Percentiles rank a stretch among this genome's conserved stretches.
Evolutionary conservation across 2,329 filamentous ascomycete species (phyloP).

Genomic region (Fusarium virguliforme): DNA sequence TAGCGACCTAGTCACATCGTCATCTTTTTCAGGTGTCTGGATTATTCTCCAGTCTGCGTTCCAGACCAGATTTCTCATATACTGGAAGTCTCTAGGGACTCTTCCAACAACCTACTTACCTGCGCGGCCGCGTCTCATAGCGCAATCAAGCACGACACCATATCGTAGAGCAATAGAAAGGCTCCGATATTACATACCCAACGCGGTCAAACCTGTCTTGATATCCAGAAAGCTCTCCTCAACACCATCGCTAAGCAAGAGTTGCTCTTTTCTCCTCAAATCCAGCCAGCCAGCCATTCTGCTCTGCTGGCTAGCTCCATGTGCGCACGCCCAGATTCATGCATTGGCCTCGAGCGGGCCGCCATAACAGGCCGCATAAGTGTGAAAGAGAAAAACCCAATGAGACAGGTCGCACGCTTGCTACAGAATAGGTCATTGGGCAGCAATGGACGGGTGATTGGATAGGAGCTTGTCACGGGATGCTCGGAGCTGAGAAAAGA

Average conservation of each 20-base stretch:
- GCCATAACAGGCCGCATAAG: constrained; percentile 34
- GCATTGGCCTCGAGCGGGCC: constrained; percentile 34
- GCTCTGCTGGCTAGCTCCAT: constrained; percentile 4
- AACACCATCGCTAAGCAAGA: background rate
- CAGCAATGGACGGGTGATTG: constrained; percentile 35
- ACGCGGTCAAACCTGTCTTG: too few relatives aligned
- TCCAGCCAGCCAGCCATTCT: background rate
- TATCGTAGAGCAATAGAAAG: too few relatives aligned
- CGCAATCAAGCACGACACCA: too few relatives aligned
- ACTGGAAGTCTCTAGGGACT: too few relatives aligned
- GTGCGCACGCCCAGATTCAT: constrained; percentile 15
- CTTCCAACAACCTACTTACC: too few relatives aligned
- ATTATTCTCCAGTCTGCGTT: too few relatives aligned
- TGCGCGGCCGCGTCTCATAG: too few relatives aligned
- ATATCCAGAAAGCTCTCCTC: background rate
- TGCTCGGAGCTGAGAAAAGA: constrained; percentile 33
- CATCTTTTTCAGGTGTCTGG: too few relatives aligned
- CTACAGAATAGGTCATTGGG: constrained; percentile 25
- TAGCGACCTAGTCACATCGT: too few relatives aligned
- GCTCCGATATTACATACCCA: too few relatives aligned
- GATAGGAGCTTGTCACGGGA: constrained; percentile 30
- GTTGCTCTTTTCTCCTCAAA: background rate
- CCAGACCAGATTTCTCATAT: too few relatives aligned
- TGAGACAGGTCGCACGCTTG: background rate
- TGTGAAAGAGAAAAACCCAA: background rate